A percentile compares a stretch with the other conserved stretches of the same genome.
phyloP scores from a whole-genome alignment of 2,329 filamentous ascomycete species.

The Xylaria arbuscula region DNA sequence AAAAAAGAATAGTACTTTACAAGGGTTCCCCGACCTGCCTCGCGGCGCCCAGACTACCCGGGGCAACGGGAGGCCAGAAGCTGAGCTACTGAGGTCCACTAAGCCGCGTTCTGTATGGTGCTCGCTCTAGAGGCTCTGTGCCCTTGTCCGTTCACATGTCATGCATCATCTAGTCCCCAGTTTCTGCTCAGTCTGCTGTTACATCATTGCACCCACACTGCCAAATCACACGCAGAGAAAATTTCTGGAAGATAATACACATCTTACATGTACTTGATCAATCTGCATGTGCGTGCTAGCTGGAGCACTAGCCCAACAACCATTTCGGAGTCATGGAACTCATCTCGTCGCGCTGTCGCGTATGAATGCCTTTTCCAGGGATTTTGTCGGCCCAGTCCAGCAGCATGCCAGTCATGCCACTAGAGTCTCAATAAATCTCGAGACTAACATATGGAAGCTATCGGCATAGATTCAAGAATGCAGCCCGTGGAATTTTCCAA shows the following conservation, averaged over 20 bases:
- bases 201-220: neutral
- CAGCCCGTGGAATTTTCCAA: neutral
- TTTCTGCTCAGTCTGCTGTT: neutral
- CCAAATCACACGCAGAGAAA: constrained; percentile 21
- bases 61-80: constrained; percentile 26
- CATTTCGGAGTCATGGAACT: constrained; percentile 25
- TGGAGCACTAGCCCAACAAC: neutral
- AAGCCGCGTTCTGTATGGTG: constrained; percentile 13
- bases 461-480: constrained; percentile 9
- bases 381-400: neutral
- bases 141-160: constrained; percentile 33
- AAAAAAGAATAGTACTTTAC: constrained; percentile 7
- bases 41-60: constrained; percentile 21
- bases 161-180: neutral
- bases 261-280: neutral
- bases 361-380: neutral
- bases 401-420: neutral
- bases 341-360: neutral
- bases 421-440: neutral
- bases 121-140: constrained; percentile 18
- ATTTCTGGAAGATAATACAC: constrained; percentile 1
- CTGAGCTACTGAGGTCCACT: neutral
- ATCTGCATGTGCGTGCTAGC: neutral
- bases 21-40: constrained; percentile 1
- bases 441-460: neutral